Evolutionary conservation across 1,284 basidiomycete species (phyloP).

Genomic region (Leccinum colubrinum): DNA sequence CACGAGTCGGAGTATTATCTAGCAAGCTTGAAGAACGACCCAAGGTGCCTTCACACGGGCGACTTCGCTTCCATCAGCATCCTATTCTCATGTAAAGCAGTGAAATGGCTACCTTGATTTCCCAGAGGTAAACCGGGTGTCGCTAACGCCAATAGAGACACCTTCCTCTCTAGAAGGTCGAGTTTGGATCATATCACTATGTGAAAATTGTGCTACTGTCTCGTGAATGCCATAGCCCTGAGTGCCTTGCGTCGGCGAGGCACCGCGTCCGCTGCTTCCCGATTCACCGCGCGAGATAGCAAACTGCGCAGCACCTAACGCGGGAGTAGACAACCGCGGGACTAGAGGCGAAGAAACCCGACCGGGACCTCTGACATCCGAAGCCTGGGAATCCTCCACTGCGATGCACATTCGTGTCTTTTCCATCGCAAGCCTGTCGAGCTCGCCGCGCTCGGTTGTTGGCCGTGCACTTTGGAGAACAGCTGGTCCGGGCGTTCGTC

Average conservation of each 20-base stretch:
- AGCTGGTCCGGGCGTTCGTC: background rate
- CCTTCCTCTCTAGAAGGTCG: background rate
- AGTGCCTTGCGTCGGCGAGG: background rate
- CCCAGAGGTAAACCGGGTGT: background rate
- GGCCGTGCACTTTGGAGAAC: background rate
- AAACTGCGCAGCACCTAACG: background rate
- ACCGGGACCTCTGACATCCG: background rate
- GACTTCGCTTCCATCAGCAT: slow-evolving; percentile 4
- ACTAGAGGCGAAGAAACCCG: background rate
- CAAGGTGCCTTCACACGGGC: background rate
- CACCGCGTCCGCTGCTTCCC: background rate
- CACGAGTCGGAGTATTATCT: background rate
- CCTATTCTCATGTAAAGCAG: background rate
- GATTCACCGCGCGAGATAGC: background rate
- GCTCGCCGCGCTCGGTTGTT: background rate
- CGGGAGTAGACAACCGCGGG: background rate
- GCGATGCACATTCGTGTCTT: background rate
- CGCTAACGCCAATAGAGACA: background rate
- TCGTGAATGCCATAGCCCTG: background rate
- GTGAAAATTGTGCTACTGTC: background rate
- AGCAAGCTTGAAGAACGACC: background rate
- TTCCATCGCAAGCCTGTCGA: background rate
- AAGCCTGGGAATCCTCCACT: background rate
- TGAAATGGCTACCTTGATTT: slow-evolving; percentile 2
- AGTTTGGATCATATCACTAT: background rate